phyloP scores from a whole-genome alignment of 257 asterid genomes.

The Echium plantagineum region DNA sequence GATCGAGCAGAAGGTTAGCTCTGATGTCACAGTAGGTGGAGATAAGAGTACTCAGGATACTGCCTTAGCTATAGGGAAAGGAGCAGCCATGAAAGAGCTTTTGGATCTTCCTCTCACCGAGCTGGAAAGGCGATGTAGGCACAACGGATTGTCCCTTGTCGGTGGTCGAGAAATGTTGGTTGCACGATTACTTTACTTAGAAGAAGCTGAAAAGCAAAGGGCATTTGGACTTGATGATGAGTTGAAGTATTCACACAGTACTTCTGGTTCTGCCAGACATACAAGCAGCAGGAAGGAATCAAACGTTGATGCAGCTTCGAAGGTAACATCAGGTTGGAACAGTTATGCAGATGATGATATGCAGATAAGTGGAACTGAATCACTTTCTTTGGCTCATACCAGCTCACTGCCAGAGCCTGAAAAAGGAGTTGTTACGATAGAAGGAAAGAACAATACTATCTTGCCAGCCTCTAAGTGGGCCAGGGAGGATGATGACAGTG shows the following conservation, averaged over 20 bases:
- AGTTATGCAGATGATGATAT: conserved; percentile 33
- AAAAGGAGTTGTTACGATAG: conserved; percentile 20
- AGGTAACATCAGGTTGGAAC: conserved; percentile 31
- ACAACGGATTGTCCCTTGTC: conserved; percentile 74
- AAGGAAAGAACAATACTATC: conserved; percentile 45
- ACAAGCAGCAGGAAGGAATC: conserved; percentile 38
- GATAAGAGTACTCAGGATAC: conserved; percentile 59
- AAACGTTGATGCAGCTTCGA: conserved; percentile 32
- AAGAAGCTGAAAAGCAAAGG: conserved; percentile 85
- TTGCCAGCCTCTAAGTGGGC: conserved; percentile 94
- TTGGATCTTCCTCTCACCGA: conserved; percentile 60
- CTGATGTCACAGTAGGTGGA: conserved; percentile 33
- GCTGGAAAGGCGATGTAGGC: conserved; percentile 87
- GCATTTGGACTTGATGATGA: conserved; percentile 56
- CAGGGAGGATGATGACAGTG: conserved; percentile 75
- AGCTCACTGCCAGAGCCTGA: conserved; percentile 25
- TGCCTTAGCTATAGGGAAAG: conserved; percentile 87
- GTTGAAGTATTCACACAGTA: conserved; percentile 45
- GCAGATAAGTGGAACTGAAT: conserved; percentile 35
- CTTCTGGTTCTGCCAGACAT: conserved; percentile 46
- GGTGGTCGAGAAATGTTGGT: conserved; percentile 97
- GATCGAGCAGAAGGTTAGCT: conserved; percentile 45
- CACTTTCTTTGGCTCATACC: conserved; percentile 20
- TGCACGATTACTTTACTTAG: conserved; percentile 77
- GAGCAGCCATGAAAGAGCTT: conserved; percentile 84